Evolutionary conservation across 2,329 filamentous ascomycete species (phyloP), one percentile per base, ranked within the genome.

Genomic region (Penicillium sp.): DNA sequence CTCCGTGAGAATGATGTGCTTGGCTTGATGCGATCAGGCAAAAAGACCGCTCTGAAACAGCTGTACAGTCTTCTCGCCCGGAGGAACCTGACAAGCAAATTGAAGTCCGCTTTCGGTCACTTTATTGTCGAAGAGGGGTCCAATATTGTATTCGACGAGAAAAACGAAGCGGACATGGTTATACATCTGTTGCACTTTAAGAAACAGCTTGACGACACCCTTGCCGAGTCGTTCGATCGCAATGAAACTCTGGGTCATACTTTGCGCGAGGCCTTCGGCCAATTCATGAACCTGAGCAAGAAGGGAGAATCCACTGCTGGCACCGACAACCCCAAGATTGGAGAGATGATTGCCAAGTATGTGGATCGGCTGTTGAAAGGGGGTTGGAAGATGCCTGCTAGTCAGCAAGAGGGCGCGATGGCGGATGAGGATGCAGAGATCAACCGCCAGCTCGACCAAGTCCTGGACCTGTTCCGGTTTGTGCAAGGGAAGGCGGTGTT

Each of bases 261-360:
- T 11, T 83, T 99, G 67, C 86, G 95, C 58, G 92, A 97, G 70
- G 85, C 92, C 0, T 98, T 99, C 72, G 89, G 91, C 56, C 84
- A 82, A 0, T 97, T 98, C 70, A 97, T 99, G 83, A 99, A 99
- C 75, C 91, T 95, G 75, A 85, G 83, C 4, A 89, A 89, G 72
- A 90, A 89, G 71, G 87, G 86, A 1, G 84, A 86, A 7, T 82
- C 87, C 4, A 88, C 87, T 4, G 94, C 90, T 85, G 87, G 87
- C 55, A 92, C 91, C 0, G 89, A 93, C 58, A 96, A 93, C 58
- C 92, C 93, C 19, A 98, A 96, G 81, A 92, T 96, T 14, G 95
- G 94, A 53, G 95, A 99, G 80, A 97, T 98, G 93, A 96, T 97
- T 68, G 96, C 95, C 33, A 98, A 97, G 77, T 93, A 98, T 70